These are phyloP conservation scores for Calamus simplicifolius DNA, from an alignment of 176 grass and related monocot genomes.

Conservation along the genomic window DNA sequence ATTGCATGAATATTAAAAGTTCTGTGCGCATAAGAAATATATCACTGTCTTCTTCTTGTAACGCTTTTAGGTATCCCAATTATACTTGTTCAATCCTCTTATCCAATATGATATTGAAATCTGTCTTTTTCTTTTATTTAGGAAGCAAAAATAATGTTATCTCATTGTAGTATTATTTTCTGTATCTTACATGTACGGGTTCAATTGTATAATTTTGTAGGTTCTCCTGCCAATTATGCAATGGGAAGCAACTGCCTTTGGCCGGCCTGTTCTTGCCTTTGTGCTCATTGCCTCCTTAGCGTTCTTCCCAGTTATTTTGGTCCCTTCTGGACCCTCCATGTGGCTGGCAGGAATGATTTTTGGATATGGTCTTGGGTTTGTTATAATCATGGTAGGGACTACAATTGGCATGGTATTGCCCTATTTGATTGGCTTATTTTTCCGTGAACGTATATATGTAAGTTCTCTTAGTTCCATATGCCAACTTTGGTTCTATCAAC, in stretches of 20 bases:
- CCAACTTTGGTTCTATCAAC: not conserved
- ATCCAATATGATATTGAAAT: too few relatives aligned
- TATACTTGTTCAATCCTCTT: too few relatives aligned
- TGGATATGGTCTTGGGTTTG: slow-evolving; percentile 76
- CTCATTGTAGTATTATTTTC: too few relatives aligned
- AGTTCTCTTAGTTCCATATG: slow-evolving; percentile 10
- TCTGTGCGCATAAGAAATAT: too few relatives aligned
- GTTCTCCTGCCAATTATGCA: slow-evolving; percentile 75
- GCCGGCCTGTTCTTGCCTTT: slow-evolving; percentile 41
- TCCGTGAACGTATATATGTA: slow-evolving; percentile 67
- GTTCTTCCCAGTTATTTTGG: slow-evolving; percentile 58
- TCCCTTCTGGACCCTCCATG: slow-evolving; percentile 86
- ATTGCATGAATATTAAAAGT: too few relatives aligned
- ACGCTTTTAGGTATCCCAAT: too few relatives aligned
- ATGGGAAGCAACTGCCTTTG: slow-evolving; percentile 91
- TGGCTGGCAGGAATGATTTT: slow-evolving; percentile 92
- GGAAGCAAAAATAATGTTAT: too few relatives aligned
- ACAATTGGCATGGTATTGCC: slow-evolving; percentile 83
- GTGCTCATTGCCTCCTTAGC: slow-evolving; percentile 75
- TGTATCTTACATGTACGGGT: not conserved
- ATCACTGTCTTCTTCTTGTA: too few relatives aligned
- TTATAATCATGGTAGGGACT: slow-evolving; percentile 79
- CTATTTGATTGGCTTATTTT: slow-evolving; percentile 60
- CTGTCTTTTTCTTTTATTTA: too few relatives aligned
- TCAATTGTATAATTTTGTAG: slow-evolving; percentile 24